Conservation (phyloP, 306 rosid genomes). For the Inga leiocalycina region DNA sequence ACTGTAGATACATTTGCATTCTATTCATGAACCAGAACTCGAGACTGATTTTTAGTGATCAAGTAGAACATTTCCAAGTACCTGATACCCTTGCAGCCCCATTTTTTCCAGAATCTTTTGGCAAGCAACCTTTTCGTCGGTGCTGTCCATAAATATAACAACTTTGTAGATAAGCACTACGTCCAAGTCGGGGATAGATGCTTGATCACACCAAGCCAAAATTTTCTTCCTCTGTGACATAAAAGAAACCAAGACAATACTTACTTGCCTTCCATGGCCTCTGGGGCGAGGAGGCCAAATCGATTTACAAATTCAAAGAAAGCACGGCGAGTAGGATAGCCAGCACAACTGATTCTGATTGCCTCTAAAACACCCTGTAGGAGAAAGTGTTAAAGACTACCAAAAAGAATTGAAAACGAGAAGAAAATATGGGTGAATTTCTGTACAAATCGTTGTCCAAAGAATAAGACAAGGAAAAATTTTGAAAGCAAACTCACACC, state of each 20-base stretch:
- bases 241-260: conserved; percentile 38
- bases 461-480: conserved; percentile 40
- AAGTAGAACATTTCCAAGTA: conserved; percentile 40
- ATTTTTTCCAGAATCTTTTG: conserved; percentile 77
- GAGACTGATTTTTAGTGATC: conserved; percentile 17
- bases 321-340: conserved; percentile 94
- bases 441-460: conserved; percentile 25
- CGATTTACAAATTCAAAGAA: conserved; percentile 88
- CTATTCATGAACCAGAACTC: conserved; percentile 22
- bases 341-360: conserved; percentile 98
- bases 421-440: conserved; percentile 28
- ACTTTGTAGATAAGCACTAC: conserved; percentile 28
- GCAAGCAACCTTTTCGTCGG: conserved; percentile 78
- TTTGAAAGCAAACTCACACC: conserved; percentile 73
- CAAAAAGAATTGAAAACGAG: conserved; percentile 26
- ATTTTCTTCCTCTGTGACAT: conserved; percentile 13
- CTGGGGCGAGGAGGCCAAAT: conserved; percentile 86
- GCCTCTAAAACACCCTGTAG: conserved; percentile 98
- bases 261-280: conserved; percentile 73
- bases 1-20: conserved; percentile 5
- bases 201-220: conserved; percentile 26
- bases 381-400: conserved; percentile 34
- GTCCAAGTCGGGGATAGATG: conserved; percentile 9
- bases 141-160: conserved; percentile 51
- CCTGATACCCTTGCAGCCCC: conserved; percentile 97